A percentile compares a stretch with the other conserved stretches of the same genome.
Evolutionary conservation across 805 yeast species (phyloP).

Genomic region (Blastobotrys robertii): DNA sequence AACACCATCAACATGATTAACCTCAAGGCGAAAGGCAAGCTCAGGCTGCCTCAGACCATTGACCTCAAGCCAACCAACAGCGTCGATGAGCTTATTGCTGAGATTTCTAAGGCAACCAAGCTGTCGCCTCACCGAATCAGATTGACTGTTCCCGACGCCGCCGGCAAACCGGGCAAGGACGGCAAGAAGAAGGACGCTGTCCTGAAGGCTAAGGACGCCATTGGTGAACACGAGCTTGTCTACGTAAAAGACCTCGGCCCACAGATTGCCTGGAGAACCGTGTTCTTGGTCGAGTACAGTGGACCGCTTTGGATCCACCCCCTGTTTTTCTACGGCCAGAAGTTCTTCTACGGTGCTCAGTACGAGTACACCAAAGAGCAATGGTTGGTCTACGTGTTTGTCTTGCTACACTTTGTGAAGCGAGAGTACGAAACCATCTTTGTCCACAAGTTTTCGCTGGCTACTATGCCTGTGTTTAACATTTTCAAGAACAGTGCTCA

Average conservation of each 20-base stretch:
- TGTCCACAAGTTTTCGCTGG: slow-evolving; percentile 75
- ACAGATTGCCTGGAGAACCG: slow-evolving; percentile 86
- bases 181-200: slow-evolving; percentile 33
- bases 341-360: slow-evolving; percentile 26
- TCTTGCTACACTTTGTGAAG: slow-evolving; percentile 69
- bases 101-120: slow-evolving; percentile 37
- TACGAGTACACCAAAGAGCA: slow-evolving; percentile 43
- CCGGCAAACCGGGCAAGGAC: slow-evolving; percentile 19
- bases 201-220: slow-evolving; percentile 33
- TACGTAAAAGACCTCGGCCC: slow-evolving; percentile 85
- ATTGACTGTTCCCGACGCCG: slow-evolving; percentile 34
- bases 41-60: slow-evolving; percentile 21
- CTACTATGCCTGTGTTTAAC: slow-evolving; percentile 88
- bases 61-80: slow-evolving; percentile 29
- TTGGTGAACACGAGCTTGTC: slow-evolving; percentile 42
- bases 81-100: slow-evolving; percentile 35
- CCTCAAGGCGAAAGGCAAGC: slow-evolving; percentile 19
- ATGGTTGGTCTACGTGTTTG: slow-evolving; percentile 41
- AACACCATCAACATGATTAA: slow-evolving; percentile 10
- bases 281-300: slow-evolving; percentile 76
- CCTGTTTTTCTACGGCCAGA: slow-evolving; percentile 42
- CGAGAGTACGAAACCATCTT: slow-evolving; percentile 81
- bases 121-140: slow-evolving; percentile 46
- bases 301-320: slow-evolving; percentile 85
- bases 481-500: slow-evolving; percentile 83